Evolutionary conservation across 805 yeast genomes (phyloP), one percentile per base, ranked within the genome.

Genomic region (Starmera amethionina): DNA sequence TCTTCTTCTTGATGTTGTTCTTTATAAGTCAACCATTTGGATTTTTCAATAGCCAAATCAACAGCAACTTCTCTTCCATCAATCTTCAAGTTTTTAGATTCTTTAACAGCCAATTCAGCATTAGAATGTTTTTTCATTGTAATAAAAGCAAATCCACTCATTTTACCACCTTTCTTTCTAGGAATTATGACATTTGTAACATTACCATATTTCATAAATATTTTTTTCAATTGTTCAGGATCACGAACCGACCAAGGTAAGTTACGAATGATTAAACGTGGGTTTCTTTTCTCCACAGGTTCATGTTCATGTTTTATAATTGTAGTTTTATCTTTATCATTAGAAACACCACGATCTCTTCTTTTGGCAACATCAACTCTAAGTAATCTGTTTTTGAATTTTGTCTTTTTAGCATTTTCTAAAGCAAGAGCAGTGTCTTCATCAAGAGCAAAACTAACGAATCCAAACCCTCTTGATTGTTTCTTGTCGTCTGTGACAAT

Each of bases 121-220:
- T 81, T 77, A 27, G 75, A 63, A 46, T 77, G 70, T 53, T 82
- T 85, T 54, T 77, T 77, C 95, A 93, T 83, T 1, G 93, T 82
- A 9, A 93, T 88, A 60, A 93, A 93, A 0, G 88, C 98, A 72
- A 90, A 93, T 10, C 98, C 98, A 44, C 82, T 67, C 93, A 93
- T 83, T 58, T 75, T 79, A 13, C 96, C 96, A 38, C 87, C 94
- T 37, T 74, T 71, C 55, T 84, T 86, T 53, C 85, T 77, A 36
- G 98, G 98, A 49, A 93, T 86, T 49, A 78, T 77, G 0, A 90
- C 95, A 54, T 88, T 96, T 22, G 75, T 77, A 30, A 93, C 96
- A 27, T 83, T 80, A 39, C 98, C 98, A 56, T 66, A 93, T 53
- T 77, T 77, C 42, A 71, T 63, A 56, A 93, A 93, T 8, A 78